phyloP scores from a whole-genome alignment of 2,329 filamentous ascomycete species.

The Phyllosticta citriasiana region DNA sequence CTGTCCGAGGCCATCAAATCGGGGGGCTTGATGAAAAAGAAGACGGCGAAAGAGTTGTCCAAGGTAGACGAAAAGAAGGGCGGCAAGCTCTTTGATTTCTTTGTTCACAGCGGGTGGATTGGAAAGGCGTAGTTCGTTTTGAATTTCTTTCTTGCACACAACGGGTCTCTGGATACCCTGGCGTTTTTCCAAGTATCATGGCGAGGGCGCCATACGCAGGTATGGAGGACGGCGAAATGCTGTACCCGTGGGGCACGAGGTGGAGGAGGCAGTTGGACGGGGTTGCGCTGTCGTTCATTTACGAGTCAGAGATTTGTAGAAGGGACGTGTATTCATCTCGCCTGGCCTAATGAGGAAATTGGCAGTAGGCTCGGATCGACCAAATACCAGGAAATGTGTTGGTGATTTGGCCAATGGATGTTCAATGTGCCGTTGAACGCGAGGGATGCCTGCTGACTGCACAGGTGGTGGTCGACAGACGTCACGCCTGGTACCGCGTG shows the following conservation, averaged over 20 bases:
- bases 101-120: conserved; percentile 87
- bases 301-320: background rate
- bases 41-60: conserved; percentile 80
- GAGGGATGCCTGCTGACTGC: background rate
- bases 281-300: background rate
- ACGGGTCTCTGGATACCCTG: conserved; percentile 9
- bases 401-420: background rate
- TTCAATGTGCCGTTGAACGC: background rate
- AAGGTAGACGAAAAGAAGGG: conserved; percentile 77
- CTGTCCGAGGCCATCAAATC: conserved; percentile 82
- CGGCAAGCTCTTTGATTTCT: conserved; percentile 83
- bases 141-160: background rate
- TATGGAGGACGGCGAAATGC: background rate
- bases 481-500: background rate
- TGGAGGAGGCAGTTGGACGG: background rate
- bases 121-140: conserved; percentile 54
- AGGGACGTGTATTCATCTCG: background rate
- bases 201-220: background rate
- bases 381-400: background rate
- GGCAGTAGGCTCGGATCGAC: background rate
- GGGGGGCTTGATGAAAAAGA: conserved; percentile 85
- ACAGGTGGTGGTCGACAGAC: background rate
- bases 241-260: background rate
- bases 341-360: background rate
- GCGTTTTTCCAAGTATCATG: conserved; percentile 1